Base-by-base conservation (phyloP, 140 eudicot genomes). In the Oenanthe javanica region DNA sequence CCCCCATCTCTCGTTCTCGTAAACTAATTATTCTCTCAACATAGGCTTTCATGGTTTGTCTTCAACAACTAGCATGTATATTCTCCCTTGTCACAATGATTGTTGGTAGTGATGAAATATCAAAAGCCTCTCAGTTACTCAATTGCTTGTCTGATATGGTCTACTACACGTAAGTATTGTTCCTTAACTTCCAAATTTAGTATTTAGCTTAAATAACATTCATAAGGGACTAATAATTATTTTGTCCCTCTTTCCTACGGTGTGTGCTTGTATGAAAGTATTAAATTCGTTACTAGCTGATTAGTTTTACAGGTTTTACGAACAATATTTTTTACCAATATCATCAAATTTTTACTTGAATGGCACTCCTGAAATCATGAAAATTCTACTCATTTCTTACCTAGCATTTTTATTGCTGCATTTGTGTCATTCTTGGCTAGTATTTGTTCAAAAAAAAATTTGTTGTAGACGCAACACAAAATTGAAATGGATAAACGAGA, bases 1-100 rank as follows among this genome's bases (percentile, higher is more conserved):
- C 63, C 2, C n/a, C 9, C 45, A 3, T 81, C 42, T 74, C 21
- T 61, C 21, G 78, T 23, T 48, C 45, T n/a, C 8, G 76, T 13
- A 42, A 42, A 40, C 55, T 80, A 25, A 79, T 71, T 31, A 45
- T 38, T 46, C 74, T 64, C 49, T 27, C 31, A 45, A 81, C 43
- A 52, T 25, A 93, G 98, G 96, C 93, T 69, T 91, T 88, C 88
- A 93, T 91, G 98, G 64, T 93, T 77, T 93, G 96, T 90, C 93
- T 93, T 51, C 89, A 86, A 82, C 98, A 93, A 90, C 11, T 91
- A 64, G 97, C 97, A 1, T 93, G 98, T 71, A 90, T 93, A 73
- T 93, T 83, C 57, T 88, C 93, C 59, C 79, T 91, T 13, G 80
- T 93, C 50, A 97, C 96, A 9, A 84, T 87, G 73, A 84, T 93